phyloP scores from a whole-genome alignment of 768 basidiomycete genomes.

The Saitozyma podzolica region DNA sequence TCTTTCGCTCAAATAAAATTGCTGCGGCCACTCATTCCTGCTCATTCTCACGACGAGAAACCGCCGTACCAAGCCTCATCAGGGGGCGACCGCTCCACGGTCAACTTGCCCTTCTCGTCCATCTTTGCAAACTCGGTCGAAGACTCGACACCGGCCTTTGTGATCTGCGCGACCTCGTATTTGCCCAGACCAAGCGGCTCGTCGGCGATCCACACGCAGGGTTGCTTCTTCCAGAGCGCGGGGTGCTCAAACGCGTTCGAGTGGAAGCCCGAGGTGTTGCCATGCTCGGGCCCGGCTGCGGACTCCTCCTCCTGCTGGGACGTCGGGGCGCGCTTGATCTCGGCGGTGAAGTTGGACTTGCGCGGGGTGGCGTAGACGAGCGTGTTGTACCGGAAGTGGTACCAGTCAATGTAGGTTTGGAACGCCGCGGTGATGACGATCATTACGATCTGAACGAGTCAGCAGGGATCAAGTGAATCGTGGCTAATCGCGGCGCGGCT shows the following conservation, averaged over 20 bases:
- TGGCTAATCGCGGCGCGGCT: conserved; percentile 5
- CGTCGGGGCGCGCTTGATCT: conserved; percentile 11
- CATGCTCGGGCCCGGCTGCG: conserved; percentile 40
- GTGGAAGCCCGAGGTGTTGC: conserved; percentile 49
- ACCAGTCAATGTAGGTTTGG: conserved; percentile 49
- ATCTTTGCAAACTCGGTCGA: conserved; percentile 47
- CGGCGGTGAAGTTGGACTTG: conserved; percentile 6
- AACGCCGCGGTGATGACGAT: conserved; percentile 42
- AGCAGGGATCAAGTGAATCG: conserved; percentile 5
- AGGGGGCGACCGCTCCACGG: conserved; percentile 45
- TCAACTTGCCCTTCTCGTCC: conserved; percentile 43
- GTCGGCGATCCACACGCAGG: conserved; percentile 51
- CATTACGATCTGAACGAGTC: conserved; percentile 32
- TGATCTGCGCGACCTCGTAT: conserved; percentile 47
- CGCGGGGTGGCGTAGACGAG: conserved; percentile 38
- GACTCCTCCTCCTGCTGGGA: conserved; percentile 26
- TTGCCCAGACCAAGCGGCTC: conserved; percentile 50
- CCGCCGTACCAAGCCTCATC: conserved; percentile 52
- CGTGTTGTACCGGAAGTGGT: conserved; percentile 40
- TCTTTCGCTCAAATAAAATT: too few relatives aligned
- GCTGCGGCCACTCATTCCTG: too few relatives aligned
- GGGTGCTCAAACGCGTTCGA: conserved; percentile 53
- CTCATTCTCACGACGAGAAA: conserved; percentile 2
- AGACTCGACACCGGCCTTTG: conserved; percentile 42
- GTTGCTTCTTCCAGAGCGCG: conserved; percentile 52